Conservation (phyloP, 208 protist genomes). For the Leishmania gerbilli region DNA sequence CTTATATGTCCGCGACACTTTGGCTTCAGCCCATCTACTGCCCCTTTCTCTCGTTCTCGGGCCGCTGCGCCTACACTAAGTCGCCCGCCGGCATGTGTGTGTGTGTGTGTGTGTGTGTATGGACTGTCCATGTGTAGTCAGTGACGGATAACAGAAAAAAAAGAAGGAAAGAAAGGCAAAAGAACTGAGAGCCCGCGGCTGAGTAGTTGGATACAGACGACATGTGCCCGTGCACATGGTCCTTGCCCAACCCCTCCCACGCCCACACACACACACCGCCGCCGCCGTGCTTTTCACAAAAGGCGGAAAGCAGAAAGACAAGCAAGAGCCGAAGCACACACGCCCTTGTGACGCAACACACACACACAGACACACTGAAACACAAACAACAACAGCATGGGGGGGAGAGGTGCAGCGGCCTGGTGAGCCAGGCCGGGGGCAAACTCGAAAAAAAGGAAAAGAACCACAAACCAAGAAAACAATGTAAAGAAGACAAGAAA, state of each 20-base stretch:
- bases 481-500: not conserved
- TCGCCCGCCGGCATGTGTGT: not conserved
- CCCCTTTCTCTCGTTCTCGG: not conserved
- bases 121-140: not conserved
- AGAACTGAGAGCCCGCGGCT: not conserved
- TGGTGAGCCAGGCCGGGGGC: not conserved
- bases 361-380: not conserved
- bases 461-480: not conserved
- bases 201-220: not conserved
- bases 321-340: conserved; percentile 9
- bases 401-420: not conserved
- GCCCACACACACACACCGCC: not conserved
- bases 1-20: not conserved
- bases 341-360: not conserved
- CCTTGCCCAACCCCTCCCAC: not conserved
- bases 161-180: too few species aligned
- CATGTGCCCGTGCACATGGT: not conserved
- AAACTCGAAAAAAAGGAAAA: not conserved
- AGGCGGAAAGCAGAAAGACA: not conserved
- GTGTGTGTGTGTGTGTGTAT: not conserved
- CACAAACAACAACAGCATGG: not conserved
- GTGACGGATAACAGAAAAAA: not conserved
- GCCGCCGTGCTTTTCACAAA: not conserved
- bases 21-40: not conserved
- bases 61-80: not conserved